A percentile compares a stretch with the other conserved stretches of the same genome.
phyloP scores from a whole-genome alignment of 345 rosid species.

The Moringa oleifera region DNA sequence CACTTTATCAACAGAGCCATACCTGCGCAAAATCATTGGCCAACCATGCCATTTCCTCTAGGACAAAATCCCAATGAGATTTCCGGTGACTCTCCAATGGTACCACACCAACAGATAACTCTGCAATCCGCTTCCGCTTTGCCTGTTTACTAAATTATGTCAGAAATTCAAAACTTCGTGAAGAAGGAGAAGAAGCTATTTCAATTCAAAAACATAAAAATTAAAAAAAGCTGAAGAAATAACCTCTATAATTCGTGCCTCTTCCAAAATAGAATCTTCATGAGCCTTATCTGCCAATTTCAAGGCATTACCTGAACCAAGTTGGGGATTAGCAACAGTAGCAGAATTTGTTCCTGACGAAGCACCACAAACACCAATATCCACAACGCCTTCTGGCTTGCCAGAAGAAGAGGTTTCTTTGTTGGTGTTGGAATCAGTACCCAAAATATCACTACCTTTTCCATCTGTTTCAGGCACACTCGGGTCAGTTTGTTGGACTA shows the following conservation, averaged over 20 bases:
- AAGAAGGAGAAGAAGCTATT: conserved; percentile 13
- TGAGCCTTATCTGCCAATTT: conserved; percentile 47
- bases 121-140: conserved; percentile 78
- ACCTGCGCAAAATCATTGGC: conserved; percentile 99
- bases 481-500: conserved; percentile 31
- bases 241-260: conserved; percentile 89
- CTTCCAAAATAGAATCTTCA: conserved; percentile 85
- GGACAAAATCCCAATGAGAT: conserved; percentile 94
- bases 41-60: conserved; percentile 99
- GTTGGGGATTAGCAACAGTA: conserved; percentile 36
- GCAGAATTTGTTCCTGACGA: conserved; percentile 23
- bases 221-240: conserved; percentile 13
- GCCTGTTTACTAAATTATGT: conserved; percentile 48
- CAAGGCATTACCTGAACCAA: conserved; percentile 32
- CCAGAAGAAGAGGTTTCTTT: conserved; percentile 24
- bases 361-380: conserved; percentile 26
- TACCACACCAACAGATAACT: conserved; percentile 56
- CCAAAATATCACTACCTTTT: conserved; percentile 23
- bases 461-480: conserved; percentile 32
- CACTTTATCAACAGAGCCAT: conserved; percentile 18
- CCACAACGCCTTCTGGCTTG: conserved; percentile 28
- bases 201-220: conserved; percentile 12
- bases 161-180: conserved; percentile 18
- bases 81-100: conserved; percentile 45
- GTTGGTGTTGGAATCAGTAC: conserved; percentile 25